Evolutionary conservation across 306 rosid species (phyloP), one percentile per base, ranked within the genome.

Genomic region (Quercus parvula): DNA sequence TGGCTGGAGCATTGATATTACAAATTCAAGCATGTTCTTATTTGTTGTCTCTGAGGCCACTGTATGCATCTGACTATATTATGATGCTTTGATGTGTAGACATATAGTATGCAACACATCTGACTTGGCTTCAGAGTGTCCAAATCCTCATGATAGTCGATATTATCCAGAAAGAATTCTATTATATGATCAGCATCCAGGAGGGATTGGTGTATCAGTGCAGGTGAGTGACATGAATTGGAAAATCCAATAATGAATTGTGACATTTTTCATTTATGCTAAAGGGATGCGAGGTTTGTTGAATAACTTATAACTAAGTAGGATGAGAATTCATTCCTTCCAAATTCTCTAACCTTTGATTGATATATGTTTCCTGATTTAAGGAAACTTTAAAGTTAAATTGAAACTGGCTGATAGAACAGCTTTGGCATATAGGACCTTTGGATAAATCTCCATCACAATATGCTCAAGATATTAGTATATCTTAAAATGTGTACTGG

Each of bases 111-210:
- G 98, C 88, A 84, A 95, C 94, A 78, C 85, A 77, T 88, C 95
- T 70, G 98, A 92, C 84, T 85, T 95, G 84, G 95, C 95, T 55
- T 89, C 98, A 31, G 97, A 92, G 86, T 95, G 99, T 83, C 85
- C 92, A 77, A 87, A 92, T 81, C 96, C 94, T 80, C 87, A 87
- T 58, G 94, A 95, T 75, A 76, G 78, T 74, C 90, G 97, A 61
- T 90, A 90, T 84, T 90, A 79, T 74, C 97, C 94, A 2, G 97
- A 95, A 80, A 90, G 99, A 87, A 91, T 95, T 81, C 84, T 95
- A 78, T 83, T 95, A 69, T 95, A 88, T 71, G 97, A 95, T 89
- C 89, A 86, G 81, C 92, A 90, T 89, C 92, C 89, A 25, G 99
- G 99, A 85, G 98, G 98, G 78, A 83, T 86, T 73, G 98, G 94